Base-by-base conservation (phyloP, 768 basidiomycete species). In the Harrya chromipes region DNA sequence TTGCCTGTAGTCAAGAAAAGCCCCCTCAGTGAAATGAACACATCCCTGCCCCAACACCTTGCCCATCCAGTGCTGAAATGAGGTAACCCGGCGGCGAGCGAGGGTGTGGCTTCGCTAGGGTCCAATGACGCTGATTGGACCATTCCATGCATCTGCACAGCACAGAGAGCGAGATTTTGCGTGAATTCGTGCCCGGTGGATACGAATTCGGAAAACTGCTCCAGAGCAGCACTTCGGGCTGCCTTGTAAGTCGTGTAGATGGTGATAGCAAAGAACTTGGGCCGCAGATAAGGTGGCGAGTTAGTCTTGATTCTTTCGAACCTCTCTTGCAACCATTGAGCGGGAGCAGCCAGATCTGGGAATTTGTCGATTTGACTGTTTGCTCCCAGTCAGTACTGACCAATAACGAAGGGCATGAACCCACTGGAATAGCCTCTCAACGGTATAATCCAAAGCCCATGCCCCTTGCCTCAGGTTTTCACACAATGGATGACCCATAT, bases 11-110 rank as follows among this genome's bases (percentile, higher is more conserved):
- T 87, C 62, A 98, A 73, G 73, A 98, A 95, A 33, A 99, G 74
- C 1, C 97, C 97, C 50, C 92, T 83, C 17, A 97, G 70, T 3
- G 93, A 95, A 64, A 97, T 97, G 70, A 95, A 97, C 2, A 91
- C 85, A 60, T 92, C 89, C 19, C 97, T 82, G 3, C 97, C 97
- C 97, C 97, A 99, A 64, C 90, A 93, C 43, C 97, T 79, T 13
- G 94, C 94, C 97, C 97, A 99, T 6, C 86, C 85, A 8, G 87
- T 73, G 1, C 90, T 75, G 64, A 99, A 98, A 70, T 98, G 97
- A 6, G 97, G 94, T 24, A 98, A 73, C 17, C 97, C 97, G 21
- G 97, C 97, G 10, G 97, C 94, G 29, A 99, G 75, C 4, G 88
- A 91, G 4, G 97, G 85, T 1, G 83, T 85, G 2, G 78, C 65